phyloP scores from a whole-genome alignment of 768 basidiomycete genomes.

The Amanita inopinata region DNA sequence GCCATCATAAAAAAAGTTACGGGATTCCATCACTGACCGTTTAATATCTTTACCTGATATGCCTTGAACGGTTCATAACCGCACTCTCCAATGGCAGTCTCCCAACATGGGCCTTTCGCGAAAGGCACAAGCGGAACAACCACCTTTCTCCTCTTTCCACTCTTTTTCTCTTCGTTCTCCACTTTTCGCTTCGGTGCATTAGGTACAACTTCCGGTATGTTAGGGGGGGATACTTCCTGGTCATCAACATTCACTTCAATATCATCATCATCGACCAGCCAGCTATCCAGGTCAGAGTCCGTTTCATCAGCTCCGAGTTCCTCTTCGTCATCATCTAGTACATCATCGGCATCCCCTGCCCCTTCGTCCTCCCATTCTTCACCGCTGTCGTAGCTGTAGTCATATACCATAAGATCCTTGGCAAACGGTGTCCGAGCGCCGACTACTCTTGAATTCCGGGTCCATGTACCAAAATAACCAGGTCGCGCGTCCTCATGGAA shows the following conservation, averaged over 20 bases:
- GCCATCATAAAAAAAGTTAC: neutral
- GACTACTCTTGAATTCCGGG: constrained; percentile 65
- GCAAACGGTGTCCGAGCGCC: constrained; percentile 80
- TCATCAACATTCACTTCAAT: constrained; percentile 32
- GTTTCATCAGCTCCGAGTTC: constrained; percentile 46
- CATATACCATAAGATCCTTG: constrained; percentile 64
- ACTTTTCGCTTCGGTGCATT: constrained; percentile 55
- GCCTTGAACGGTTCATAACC: constrained; percentile 60
- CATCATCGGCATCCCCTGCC: constrained; percentile 69
- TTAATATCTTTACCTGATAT: constrained; percentile 75
- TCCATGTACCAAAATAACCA: constrained; percentile 94
- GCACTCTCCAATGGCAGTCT: constrained; percentile 55
- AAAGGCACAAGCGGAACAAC: constrained; percentile 76
- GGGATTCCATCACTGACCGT: constrained; percentile 39
- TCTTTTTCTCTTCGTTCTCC: constrained; percentile 37
- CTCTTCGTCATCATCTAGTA: constrained; percentile 59
- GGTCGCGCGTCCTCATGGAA: constrained; percentile 82
- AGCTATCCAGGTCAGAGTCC: constrained; percentile 72
- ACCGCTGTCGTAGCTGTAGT: constrained; percentile 91
- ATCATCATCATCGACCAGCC: constrained; percentile 69
- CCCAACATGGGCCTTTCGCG: constrained; percentile 78
- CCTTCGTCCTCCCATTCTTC: constrained; percentile 95
- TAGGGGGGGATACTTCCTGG: constrained; percentile 27
- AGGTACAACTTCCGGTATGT: constrained; percentile 14
- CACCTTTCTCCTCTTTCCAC: constrained; percentile 64